Evolutionary conservation across 148 eudicot species (phyloP).

Genomic region (Persicaria maculosa): DNA sequence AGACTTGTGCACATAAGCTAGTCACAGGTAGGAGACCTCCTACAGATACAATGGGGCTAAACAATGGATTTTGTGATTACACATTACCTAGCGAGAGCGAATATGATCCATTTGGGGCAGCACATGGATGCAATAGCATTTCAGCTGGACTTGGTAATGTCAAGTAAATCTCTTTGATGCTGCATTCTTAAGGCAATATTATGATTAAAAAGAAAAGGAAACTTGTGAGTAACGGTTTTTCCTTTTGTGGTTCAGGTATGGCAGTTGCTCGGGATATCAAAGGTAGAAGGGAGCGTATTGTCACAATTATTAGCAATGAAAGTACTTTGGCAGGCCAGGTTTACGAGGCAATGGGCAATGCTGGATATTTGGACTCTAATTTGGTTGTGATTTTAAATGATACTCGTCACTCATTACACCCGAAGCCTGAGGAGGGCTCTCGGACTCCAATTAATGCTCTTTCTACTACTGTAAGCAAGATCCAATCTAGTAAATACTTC

Average conservation of each 20-base stretch:
- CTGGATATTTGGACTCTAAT: slow-evolving; percentile 85
- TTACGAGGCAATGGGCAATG: slow-evolving; percentile 92
- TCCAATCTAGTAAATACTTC: slow-evolving; percentile 82
- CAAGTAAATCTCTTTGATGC: slow-evolving; percentile 7
- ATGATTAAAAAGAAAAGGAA: neutral
- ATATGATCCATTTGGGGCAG: slow-evolving; percentile 77
- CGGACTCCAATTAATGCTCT: slow-evolving; percentile 65
- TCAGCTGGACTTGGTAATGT: slow-evolving; percentile 88
- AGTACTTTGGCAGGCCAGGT: slow-evolving; percentile 76
- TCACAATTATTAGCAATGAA: slow-evolving; percentile 76
- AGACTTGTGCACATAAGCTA: slow-evolving; percentile 84
- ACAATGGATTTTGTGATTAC: slow-evolving; percentile 44
- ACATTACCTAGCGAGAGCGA: slow-evolving; percentile 50
- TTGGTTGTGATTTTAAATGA: slow-evolving; percentile 88
- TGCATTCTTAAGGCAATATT: neutral
- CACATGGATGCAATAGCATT: slow-evolving; percentile 94
- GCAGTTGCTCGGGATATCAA: slow-evolving; percentile 87
- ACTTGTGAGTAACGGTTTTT: neutral
- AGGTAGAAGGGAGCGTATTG: slow-evolving; percentile 73
- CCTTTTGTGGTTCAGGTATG: slow-evolving; percentile 43
- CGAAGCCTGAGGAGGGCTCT: slow-evolving; percentile 58
- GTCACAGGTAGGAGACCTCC: slow-evolving; percentile 74
- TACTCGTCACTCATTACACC: slow-evolving; percentile 60
- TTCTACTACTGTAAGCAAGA: slow-evolving; percentile 70
- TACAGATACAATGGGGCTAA: slow-evolving; percentile 38